Base-by-base conservation (phyloP, 192 early-diverging fungal genomes). In the Backusella psychrophila region DNA sequence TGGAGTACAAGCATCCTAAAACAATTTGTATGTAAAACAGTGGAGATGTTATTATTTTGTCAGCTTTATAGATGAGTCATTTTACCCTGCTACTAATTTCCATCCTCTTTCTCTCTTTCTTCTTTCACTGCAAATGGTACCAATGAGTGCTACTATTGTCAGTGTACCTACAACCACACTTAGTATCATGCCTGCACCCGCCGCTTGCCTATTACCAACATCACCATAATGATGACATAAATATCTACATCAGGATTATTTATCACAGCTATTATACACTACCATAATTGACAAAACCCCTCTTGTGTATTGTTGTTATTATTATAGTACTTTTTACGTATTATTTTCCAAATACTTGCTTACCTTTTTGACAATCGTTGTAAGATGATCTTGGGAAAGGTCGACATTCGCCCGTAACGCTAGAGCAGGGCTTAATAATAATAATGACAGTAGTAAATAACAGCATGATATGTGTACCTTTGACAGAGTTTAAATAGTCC, bases 21-120 rank as follows among this genome's bases (percentile, higher is more conserved):
- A 41, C 21, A 38, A 74, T 34, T 36, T 15, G 17, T n/a, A 74
- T 56, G 33, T 39, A 36, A 52, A 74, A 74, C 33, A 63, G 29
- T 39, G 26, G 63, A 12, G n/a, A 31, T 65, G 38, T 53, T 36
- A 53, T 12, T 34, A 19, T 19, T 17, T 36, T 34, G 34, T 73
- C 19, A 46, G 35, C n/a, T 33, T 36, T 36, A n/a, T 23, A 46
- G 14, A 14, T 33, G 42, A 21, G 23, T 41, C 34, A 29, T n/a
- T 36, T 73, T 78, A 78, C 77, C 71, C 71, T 19, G 77, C 59
- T 66, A 78, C 34, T 6, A 78, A 63, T 52, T 78, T 78, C 77
- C 77, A 78, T 5, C 77, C 77, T 38, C 66, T 78, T 23, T 71
- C 77, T 38, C 77, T 72, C 46, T 73, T 78, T 73, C 71, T 46